Conservation (phyloP, 2,329 filamentous ascomycete species). For the Colletotrichum musicola region DNA sequence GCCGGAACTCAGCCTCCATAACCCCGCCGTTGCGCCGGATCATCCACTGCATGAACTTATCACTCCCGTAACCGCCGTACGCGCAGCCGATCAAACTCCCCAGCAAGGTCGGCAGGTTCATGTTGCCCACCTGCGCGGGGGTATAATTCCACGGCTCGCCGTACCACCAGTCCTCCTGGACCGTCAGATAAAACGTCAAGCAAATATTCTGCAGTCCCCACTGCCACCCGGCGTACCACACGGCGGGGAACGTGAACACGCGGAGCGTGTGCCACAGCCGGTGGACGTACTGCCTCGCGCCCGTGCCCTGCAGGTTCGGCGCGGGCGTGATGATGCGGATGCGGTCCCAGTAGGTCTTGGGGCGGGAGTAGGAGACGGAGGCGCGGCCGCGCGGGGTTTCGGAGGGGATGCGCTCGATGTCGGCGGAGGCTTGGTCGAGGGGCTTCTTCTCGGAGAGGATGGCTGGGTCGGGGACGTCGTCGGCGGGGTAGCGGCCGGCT, state of each 20-base stretch:
- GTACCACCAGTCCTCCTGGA: conserved; percentile 69
- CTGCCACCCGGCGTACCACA: conserved; percentile 68
- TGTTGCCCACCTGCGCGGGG: conserved; percentile 66
- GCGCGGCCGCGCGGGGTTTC: conserved; percentile 40
- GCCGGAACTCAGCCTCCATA: conserved; percentile 66
- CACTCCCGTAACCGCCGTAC: conserved; percentile 69
- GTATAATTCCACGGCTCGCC: conserved; percentile 67
- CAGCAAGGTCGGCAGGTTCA: conserved; percentile 68
- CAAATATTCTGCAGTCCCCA: conserved; percentile 73
- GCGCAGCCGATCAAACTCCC: conserved; percentile 68
- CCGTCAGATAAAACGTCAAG: conserved; percentile 69
- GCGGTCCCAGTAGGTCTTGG: conserved; percentile 66
- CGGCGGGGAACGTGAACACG: conserved; percentile 69
- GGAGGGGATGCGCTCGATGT: conserved; percentile 37
- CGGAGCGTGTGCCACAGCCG: conserved; percentile 68
- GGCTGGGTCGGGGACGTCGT: conserved; percentile 22
- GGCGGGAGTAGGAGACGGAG: conserved; percentile 44
- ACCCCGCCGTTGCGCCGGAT: conserved; percentile 65
- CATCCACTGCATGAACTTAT: conserved; percentile 68
- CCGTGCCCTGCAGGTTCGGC: conserved; percentile 64
- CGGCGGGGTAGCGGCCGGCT: conserved; percentile 40
- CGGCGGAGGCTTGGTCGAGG: conserved; percentile 19
- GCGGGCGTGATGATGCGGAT: conserved; percentile 69
- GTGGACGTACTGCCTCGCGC: conserved; percentile 65
- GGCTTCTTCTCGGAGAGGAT: conserved; percentile 33